Base-by-base conservation (phyloP, 257 asterid genomes). In the Salvia miltiorrhiza region DNA sequence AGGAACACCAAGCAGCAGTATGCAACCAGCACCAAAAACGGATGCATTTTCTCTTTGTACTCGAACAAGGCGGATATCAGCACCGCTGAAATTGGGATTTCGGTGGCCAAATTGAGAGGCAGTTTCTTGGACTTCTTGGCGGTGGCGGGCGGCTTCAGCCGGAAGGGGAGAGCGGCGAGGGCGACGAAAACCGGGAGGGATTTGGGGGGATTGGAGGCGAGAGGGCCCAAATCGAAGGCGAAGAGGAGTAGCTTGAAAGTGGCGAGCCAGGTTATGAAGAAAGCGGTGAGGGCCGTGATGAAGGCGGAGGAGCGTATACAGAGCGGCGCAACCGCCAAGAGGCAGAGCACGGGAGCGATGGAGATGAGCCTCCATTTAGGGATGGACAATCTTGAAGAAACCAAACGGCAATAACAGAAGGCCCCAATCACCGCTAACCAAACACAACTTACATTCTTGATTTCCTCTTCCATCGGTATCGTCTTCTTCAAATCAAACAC, bases 231-330 rank as follows among this genome's bases (percentile, higher is more conserved):
- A 43, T 82, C 82, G 71, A 84, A 90, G 28, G 92, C 85, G 63
- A 83, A 86, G 45, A 88, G 88, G 60, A 86, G 69, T 0, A 86
- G 80, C 72, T 86, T 80, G 84, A 79, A 88, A 65, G 53, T 80
- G 32, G 87, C 72, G 0, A 90, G 81, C 86, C 93, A 90, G 1
- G 90, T 82, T 73, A 90, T 44, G 78, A 71, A 78, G 71, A 86
- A 75, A 1, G 86, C 72, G 4, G 76, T 54, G 45, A 80, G 62
- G 1, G 63, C 79, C 12, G 84, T 72, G 67, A 81, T 62, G 78
- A 82, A 76, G 12, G 67, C 76, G 4, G 92, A 76, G 63, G 79
- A 20, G 0, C n/a, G 75, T 64, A 3, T 52, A 59, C 7, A 86
- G 76, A 10, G 97, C 91, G 7, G 81, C 73, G 56, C n/a, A n/a